phyloP scores from a whole-genome alignment of 352 stramenopile species.

The Globisporangium radiosum region DNA sequence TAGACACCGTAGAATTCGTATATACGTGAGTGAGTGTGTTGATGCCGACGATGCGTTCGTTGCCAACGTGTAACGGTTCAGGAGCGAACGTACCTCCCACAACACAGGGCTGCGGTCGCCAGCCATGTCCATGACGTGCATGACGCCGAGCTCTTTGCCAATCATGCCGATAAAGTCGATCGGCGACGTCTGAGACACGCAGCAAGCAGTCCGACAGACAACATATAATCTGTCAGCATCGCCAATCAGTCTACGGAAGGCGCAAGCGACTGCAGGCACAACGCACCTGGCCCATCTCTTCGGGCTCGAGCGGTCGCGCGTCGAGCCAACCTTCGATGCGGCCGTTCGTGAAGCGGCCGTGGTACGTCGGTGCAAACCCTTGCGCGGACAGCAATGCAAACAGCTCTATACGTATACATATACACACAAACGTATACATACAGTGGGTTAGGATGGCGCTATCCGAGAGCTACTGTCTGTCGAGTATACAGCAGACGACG shows the following conservation, averaged over 20 bases:
- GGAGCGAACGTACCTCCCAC: constrained; percentile 31
- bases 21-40: not conserved
- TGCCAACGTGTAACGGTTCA: no score
- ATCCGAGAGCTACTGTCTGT: no score
- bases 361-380: constrained; percentile 85
- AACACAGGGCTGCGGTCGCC: constrained; percentile 52
- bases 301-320: constrained; percentile 70
- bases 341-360: constrained; percentile 89
- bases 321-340: constrained; percentile 90
- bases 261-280: not conserved
- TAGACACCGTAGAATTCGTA: not conserved
- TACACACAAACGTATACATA: not conserved
- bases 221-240: no score
- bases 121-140: constrained; percentile 86
- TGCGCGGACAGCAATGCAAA: constrained; percentile 81
- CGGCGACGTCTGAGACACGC: constrained; percentile 26
- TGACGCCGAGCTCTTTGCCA: constrained; percentile 74
- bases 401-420: constrained; percentile 34
- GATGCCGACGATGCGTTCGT: not conserved
- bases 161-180: constrained; percentile 85
- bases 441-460: no score
- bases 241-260: no score
- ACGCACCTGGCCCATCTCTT: constrained; percentile 76
- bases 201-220: not conserved
- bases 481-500: constrained; percentile 7